phyloP scores from a whole-genome alignment of 352 stramenopile species.

The Blastocystis hominis region DNA sequence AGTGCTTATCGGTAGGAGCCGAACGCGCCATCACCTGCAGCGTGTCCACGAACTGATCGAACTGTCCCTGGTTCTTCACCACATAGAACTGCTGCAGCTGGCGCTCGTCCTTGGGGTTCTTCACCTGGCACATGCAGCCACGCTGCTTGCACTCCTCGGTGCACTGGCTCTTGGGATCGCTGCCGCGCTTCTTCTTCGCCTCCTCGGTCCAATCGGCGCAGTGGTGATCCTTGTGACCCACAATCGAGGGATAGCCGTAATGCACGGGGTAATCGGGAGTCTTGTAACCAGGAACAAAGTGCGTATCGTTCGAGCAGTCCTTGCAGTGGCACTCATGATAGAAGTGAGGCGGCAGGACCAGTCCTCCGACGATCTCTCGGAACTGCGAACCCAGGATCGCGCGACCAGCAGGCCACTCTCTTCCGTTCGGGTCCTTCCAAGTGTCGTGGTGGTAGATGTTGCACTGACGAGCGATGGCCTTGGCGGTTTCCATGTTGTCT shows the following conservation, averaged over 20 bases:
- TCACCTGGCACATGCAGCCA: constrained; percentile 12
- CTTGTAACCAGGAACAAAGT: constrained; percentile 65
- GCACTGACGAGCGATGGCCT: constrained; percentile 85
- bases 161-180: background rate
- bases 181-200: background rate
- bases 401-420: constrained; percentile 64
- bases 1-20: constrained; percentile 29
- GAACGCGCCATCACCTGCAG: constrained; percentile 47
- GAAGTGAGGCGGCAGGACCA: constrained; percentile 20
- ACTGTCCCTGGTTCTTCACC: constrained; percentile 29
- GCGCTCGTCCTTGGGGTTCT: constrained; percentile 1
- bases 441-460: constrained; percentile 73
- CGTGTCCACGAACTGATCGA: constrained; percentile 42
- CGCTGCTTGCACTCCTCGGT: background rate
- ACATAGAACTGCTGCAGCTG: background rate
- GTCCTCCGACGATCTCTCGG: constrained; percentile 65
- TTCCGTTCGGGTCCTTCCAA: constrained; percentile 54
- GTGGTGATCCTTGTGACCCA: background rate
- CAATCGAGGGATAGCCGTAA: constrained; percentile 22
- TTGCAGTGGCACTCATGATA: constrained; percentile 20
- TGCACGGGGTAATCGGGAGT: constrained; percentile 61
- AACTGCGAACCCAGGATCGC: constrained; percentile 82
- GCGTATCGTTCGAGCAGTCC: constrained; percentile 69
- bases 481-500: constrained; percentile 91
- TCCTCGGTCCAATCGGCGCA: background rate